Evolutionary conservation across 371 early-diverging fungal species (phyloP), one percentile per base, ranked within the genome.

Genomic region (Mucor plumbeus): DNA sequence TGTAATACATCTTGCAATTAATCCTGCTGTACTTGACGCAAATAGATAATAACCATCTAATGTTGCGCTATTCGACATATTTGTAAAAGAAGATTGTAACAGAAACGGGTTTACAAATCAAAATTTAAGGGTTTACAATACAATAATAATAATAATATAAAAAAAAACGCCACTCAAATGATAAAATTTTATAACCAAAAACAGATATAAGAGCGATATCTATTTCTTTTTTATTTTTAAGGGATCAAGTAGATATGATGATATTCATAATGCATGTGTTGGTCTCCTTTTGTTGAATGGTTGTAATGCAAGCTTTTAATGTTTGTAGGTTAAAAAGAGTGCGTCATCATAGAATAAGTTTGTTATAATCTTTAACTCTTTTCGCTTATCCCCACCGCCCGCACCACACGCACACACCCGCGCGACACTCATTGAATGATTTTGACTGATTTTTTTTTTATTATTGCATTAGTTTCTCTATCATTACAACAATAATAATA

Each of bases 1-100:
- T 0, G 92, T 90, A 38, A 81, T 72, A 31, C 79, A 70, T 26
- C 94, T 83, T 6, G 92, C 83, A 33, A 81, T 64, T 7, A 87
- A 61, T 8, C 82, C 87, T 7, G 88, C 87, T n/a, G 75, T 71
- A 44, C 86, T 86, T 48, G 89, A 87, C 6, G 88, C 86, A 62
- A 81, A 72, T 7, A 88, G 58, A 69, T 80, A 85, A 43, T 80
- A 75, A n/a, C 72, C 72, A 67, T 81, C 82, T 14, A 71, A 26
- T 8, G 59, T 21, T 15, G 36, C 58, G 11, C 40, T 59, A 19
- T 17, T 57, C 6, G 62, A 67, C 62, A 67, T 61, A n/a, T n/a
- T 26, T 26, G 26, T 26, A 26, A 26, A 26, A 26, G 26, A 26
- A 14, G n/a, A 44, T 14, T 31, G 17, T 19, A 8, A 8, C 47